Base-by-base conservation (phyloP, 2,329 filamentous ascomycete genomes). In the Parastagonospora nodorum region DNA sequence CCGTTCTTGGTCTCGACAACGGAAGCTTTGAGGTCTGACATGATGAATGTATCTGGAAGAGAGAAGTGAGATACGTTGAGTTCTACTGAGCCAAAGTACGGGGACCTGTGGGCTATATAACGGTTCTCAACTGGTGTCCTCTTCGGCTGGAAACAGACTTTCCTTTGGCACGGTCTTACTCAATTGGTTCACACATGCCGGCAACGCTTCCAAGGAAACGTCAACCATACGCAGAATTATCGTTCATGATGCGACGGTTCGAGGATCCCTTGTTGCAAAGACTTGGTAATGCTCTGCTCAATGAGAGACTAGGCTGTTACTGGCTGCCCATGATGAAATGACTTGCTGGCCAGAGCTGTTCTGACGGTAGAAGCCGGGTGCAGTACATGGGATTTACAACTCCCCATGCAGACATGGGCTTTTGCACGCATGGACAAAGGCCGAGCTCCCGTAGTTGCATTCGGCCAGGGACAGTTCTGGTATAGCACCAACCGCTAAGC, bases 21-120 rank as follows among this genome's bases (percentile, higher is more conserved):
- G 45, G 80, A 81, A 50, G 87, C 87, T 65, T 84, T 86, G 14
- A 72, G 80, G 69, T 89, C 85, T 68, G 87, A 89, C 86, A 89
- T 89, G 56, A 58, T 75, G 66, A 64, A 52, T 40, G 42, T 42
- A 40, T 51, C 38, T 46, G 33, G 42, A 48, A 53, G 37, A 30
- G 53, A 42, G 39, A 19, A 37, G 46, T 50, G 57, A 65, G 58
- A 63, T 53, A 66, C 53, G 59, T 63, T 62, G 59, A 64, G 56
- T 61, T 61, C 58, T 64, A 46, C 30, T 33, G 52, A 40, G 8
- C 31, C 40, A 53, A 53, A 5, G 44, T 51, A 55, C 19, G 48
- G 55, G 57, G 24, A 48, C 48, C 14, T 29, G 37, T 29, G 29
- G 36, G 30, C 49, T 63, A 65, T 67, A 66, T 67, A 64, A 47